These are phyloP conservation scores for Sugiyamaella marilandica DNA, from an alignment of 805 yeast species.

Conservation along the genomic window DNA sequence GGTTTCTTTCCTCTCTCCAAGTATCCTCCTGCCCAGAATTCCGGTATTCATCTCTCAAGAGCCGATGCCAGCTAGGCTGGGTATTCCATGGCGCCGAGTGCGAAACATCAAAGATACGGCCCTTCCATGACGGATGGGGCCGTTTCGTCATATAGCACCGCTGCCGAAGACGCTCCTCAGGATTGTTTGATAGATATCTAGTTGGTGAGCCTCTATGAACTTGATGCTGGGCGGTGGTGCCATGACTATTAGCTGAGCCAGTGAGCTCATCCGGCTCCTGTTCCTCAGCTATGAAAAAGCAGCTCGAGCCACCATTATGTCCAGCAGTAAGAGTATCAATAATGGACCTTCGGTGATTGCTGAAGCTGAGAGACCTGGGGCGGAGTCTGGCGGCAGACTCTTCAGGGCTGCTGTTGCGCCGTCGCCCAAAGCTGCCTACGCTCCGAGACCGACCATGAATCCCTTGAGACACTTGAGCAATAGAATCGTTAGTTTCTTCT, in stretches of 20 bases:
- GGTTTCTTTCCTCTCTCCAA: conserved; percentile 25
- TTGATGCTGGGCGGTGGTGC: background rate
- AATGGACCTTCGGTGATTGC: background rate
- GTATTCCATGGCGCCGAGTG: conserved; percentile 11
- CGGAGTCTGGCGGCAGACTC: background rate
- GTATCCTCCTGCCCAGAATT: conserved; percentile 20
- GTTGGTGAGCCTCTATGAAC: background rate
- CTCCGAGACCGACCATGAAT: background rate
- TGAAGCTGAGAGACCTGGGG: background rate
- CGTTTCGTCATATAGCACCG: conserved; percentile 20
- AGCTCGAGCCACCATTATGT: background rate
- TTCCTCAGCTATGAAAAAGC: background rate
- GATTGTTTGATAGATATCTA: conserved; percentile 13
- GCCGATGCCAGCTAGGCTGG: conserved; percentile 26
- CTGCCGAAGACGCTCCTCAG: conserved; percentile 16
- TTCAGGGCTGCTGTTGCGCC: background rate
- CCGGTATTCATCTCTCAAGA: conserved; percentile 22
- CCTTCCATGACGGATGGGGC: conserved; percentile 20
- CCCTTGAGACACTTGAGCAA: background rate
- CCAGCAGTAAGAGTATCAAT: background rate
- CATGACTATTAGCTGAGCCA: background rate
- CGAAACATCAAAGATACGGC: conserved; percentile 13
- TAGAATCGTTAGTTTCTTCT: background rate
- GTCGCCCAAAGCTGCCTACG: background rate
- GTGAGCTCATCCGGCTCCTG: background rate